A percentile compares a stretch with the other conserved stretches of the same genome.
Evolutionary conservation across 345 rosid genomes (phyloP).

Genomic region (Arabidopsis arenosa): DNA sequence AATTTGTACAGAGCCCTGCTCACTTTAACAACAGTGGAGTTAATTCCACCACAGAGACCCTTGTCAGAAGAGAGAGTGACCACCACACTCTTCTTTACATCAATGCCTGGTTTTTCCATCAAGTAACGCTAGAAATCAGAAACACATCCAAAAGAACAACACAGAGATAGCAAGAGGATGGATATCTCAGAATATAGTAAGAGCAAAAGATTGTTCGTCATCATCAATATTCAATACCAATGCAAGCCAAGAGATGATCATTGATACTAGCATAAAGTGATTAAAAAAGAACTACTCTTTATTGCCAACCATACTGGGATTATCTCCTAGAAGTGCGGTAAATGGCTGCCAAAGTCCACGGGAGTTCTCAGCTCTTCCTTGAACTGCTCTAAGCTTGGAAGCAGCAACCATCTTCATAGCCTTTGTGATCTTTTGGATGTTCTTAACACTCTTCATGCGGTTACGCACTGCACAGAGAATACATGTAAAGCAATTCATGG

Average conservation of each 20-base stretch:
- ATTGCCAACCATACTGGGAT: constrained; percentile 47
- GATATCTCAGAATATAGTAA: not conserved
- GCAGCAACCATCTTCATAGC: constrained; percentile 99
- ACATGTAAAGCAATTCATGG: not conserved
- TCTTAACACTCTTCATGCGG: constrained; percentile 98
- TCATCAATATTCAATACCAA: constrained; percentile 25
- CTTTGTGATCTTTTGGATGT: constrained; percentile 96
- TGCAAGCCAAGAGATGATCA: not conserved
- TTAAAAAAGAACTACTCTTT: not conserved
- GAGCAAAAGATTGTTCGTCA: constrained; percentile 20
- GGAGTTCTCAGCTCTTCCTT: constrained; percentile 85
- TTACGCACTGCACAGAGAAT: constrained; percentile 73
- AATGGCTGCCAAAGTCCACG: constrained; percentile 99
- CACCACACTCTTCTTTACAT: constrained; percentile 93
- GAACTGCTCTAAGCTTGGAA: constrained; percentile 89
- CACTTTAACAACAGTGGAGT: constrained; percentile 84
- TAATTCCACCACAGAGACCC: constrained; percentile 99
- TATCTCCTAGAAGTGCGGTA: constrained; percentile 54
- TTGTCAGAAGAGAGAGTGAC: constrained; percentile 93
- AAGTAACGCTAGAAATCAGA: constrained; percentile 21
- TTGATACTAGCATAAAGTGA: not conserved
- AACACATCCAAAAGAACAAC: constrained; percentile 16
- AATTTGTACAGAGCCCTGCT: constrained; percentile 77
- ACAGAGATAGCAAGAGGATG: constrained; percentile 11
- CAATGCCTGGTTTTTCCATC: constrained; percentile 61